Evolutionary conservation across 139 green algal genomes (phyloP), one percentile per base, ranked within the genome.

Genomic region (Gonium pectorale): DNA sequence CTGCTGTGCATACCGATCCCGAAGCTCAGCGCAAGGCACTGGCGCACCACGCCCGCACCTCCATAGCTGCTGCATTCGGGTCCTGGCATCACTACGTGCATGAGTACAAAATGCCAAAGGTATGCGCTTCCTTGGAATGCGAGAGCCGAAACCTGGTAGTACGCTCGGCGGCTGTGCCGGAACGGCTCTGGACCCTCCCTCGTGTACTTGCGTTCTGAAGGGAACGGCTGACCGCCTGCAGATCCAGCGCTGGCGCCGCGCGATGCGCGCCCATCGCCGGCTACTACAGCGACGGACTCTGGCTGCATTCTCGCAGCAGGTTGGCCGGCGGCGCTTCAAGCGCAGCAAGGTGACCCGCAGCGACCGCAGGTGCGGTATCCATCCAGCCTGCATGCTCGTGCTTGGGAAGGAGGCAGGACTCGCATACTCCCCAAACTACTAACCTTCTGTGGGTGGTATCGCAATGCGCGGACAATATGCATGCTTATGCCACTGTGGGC

Each of bases 1-100:
- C 77, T n/a, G 79, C 66, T 1, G 46, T 46, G 46, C 70, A 85
- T 64, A 21, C 19, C 27, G 79, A 85, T 49, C 15, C 40, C 8
- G 49, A 59, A 27, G 56, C 19, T 35, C 3, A 35, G 49, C 43
- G 27, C 1, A 15, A 35, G 27, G 79, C 79, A 4, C 44, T 59
- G 31, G 35, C 64, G 79, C 46, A 77, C 46, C 64, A 75, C 51
- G 8, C 49, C 29, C 49, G 35, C 46, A 31, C 4, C 2, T 26
- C 59, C 29, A 35, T 68, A 64, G 6, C 46, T 11, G 27, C 27
- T 27, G 64, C 46, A 6, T 35, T 85, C 4, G 37, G 3, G 9
- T 35, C 24, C 24, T 85, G 79, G 79, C 64, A 59, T 9, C 22
- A 19, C 5, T 29, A 59, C 33, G 79, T 85, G 17, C 41, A 67